These are phyloP conservation scores for Eutrema yunnanense DNA, from an alignment of 345 rosid genomes.

Conservation along the genomic window DNA sequence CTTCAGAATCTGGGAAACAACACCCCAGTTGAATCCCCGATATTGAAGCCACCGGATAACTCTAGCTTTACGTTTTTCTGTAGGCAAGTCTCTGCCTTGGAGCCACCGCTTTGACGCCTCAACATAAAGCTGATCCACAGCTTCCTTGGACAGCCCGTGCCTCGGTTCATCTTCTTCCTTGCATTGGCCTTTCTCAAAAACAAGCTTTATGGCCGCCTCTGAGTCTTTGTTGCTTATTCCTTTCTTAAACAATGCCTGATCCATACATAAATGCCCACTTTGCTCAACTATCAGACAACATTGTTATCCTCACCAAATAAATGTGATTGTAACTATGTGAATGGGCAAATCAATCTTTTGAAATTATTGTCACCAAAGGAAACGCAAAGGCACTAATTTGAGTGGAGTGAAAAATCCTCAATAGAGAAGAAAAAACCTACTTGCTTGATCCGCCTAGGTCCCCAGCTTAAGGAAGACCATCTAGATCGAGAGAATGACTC, in stretches of 20 bases:
- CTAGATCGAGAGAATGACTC: slow-evolving; percentile 68
- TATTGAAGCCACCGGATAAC: slow-evolving; percentile 88
- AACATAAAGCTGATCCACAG: slow-evolving; percentile 57
- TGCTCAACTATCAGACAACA: background rate
- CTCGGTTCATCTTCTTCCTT: slow-evolving; percentile 35
- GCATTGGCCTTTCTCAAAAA: slow-evolving; percentile 42
- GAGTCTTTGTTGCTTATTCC: slow-evolving; percentile 52
- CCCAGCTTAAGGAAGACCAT: slow-evolving; percentile 89
- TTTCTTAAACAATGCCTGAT: slow-evolving; percentile 61
- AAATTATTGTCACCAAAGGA: background rate
- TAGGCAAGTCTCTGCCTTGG: slow-evolving; percentile 52
- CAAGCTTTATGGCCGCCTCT: slow-evolving; percentile 62
- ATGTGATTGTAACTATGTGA: background rate
- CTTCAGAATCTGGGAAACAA: slow-evolving; percentile 45
- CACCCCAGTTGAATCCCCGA: slow-evolving; percentile 77
- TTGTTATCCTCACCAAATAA: background rate
- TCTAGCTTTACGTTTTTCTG: slow-evolving; percentile 66
- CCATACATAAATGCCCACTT: background rate
- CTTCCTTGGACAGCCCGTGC: slow-evolving; percentile 52
- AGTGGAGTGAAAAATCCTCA: background rate
- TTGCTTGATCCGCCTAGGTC: slow-evolving; percentile 82
- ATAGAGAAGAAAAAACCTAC: slow-evolving; percentile 34
- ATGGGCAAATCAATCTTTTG: background rate
- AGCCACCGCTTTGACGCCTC: slow-evolving; percentile 74
- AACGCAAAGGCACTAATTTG: background rate